These are phyloP conservation scores for Mytilinidion resinicola DNA, from an alignment of 495 filamentous ascomycete species.

Conservation along the genomic window DNA sequence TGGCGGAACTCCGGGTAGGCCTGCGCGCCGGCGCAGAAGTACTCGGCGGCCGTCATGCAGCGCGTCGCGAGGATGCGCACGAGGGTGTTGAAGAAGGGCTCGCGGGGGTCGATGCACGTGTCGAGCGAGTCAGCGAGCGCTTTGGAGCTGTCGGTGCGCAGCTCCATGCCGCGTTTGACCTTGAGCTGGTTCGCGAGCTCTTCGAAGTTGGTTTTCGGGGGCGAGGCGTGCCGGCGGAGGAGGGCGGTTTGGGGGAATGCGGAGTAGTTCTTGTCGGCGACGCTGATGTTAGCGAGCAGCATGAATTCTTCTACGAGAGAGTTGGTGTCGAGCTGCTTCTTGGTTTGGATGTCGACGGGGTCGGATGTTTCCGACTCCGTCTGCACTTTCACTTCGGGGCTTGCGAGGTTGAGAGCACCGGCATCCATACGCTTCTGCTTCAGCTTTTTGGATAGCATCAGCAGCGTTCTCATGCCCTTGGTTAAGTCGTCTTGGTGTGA, in stretches of 20 bases:
- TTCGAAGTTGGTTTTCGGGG: conserved; percentile 93
- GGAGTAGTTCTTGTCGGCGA: conserved; percentile 78
- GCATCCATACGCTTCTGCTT: conserved; percentile 92
- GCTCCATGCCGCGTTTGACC: conserved; percentile 70
- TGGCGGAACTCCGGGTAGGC: conserved; percentile 90
- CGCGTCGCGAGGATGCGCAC: conserved; percentile 94
- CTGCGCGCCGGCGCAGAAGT: conserved; percentile 91
- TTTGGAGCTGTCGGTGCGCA: conserved; percentile 77
- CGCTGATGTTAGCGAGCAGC: conserved; percentile 94
- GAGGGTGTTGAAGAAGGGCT: conserved; percentile 98
- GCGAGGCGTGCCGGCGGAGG: conserved; percentile 82
- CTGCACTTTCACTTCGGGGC: conserved; percentile 90
- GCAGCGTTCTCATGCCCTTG: conserved; percentile 76
- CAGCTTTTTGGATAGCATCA: conserved; percentile 89
- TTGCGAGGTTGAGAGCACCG: conserved; percentile 88
- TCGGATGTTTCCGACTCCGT: conserved; percentile 92
- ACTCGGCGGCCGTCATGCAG: conserved; percentile 99
- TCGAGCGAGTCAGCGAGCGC: conserved; percentile 89
- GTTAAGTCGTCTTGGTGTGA: conserved; percentile 84
- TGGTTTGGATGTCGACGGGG: conserved; percentile 92
- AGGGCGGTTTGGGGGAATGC: conserved; percentile 93
- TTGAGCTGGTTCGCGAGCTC: conserved; percentile 83
- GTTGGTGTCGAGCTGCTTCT: conserved; percentile 89
- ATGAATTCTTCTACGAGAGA: conserved; percentile 98
- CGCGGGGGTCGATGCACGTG: conserved; percentile 66